A percentile compares a stretch with the other conserved stretches of the same genome.
phyloP scores from a whole-genome alignment of 2,329 filamentous ascomycete species.

The Aspergillus sp. region DNA sequence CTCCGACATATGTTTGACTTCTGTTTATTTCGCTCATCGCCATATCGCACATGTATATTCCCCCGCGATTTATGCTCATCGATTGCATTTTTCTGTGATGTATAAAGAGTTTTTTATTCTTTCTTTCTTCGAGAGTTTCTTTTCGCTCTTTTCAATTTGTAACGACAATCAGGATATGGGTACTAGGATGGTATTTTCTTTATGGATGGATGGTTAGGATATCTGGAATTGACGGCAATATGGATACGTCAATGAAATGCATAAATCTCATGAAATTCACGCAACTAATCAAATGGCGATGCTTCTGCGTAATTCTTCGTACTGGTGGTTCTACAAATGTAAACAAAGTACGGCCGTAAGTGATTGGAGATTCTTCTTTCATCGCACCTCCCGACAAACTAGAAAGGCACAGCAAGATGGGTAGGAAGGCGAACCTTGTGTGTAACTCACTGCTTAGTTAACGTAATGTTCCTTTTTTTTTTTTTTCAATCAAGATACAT shows the following conservation, averaged over 20 bases:
- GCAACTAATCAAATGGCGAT: too few species aligned
- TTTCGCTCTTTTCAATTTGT: neutral
- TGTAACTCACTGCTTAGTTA: too few species aligned
- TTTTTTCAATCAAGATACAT: too few species aligned
- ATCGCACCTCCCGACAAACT: too few species aligned
- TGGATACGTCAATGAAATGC: neutral
- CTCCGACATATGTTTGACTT: neutral
- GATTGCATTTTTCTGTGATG: slow-evolving; percentile 7
- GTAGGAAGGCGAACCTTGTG: too few species aligned
- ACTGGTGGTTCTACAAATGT: too few species aligned
- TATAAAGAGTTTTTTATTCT: slow-evolving; percentile 11
- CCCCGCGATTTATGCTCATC: neutral
- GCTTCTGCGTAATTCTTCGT: too few species aligned
- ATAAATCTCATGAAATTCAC: neutral
- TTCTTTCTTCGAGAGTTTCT: neutral
- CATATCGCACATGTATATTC: slow-evolving; percentile 11
- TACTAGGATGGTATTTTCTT: neutral
- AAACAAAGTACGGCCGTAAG: too few species aligned
- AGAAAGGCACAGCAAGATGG: too few species aligned
- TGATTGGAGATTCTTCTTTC: too few species aligned
- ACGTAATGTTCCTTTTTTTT: too few species aligned
- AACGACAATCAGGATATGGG: slow-evolving; percentile 1
- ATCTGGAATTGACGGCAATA: neutral
- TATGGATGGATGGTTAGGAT: neutral
- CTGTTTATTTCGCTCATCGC: neutral